Evolutionary conservation across 2,329 filamentous ascomycete genomes (phyloP).

Genomic region (Neonectria sp.): DNA sequence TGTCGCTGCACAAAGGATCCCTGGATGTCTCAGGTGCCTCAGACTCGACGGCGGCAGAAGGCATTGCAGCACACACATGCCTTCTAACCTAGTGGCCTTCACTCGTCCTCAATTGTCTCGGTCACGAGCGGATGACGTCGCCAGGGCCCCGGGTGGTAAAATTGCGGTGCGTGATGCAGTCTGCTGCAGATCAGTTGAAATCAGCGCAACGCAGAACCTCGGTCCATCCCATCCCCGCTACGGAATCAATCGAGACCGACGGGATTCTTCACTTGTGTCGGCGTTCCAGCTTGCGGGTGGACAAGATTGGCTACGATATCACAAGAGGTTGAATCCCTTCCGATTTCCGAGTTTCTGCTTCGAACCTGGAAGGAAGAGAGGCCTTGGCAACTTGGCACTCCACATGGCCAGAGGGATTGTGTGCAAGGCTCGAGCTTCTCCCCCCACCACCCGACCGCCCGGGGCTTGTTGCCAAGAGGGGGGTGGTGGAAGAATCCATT

Average conservation of each 20-base stretch:
- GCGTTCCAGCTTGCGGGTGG: background rate
- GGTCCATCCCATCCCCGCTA: background rate
- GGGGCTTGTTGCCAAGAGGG: slow-evolving; percentile 18
- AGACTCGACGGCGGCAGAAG: background rate
- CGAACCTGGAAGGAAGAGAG: background rate
- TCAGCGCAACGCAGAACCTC: slow-evolving; percentile 10
- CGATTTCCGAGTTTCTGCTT: slow-evolving; percentile 21
- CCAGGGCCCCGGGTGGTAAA: background rate
- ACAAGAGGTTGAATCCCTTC: background rate
- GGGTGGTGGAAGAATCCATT: slow-evolving; percentile 1
- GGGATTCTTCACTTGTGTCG: background rate
- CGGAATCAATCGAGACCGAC: background rate
- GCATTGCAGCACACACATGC: background rate
- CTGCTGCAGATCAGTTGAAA: slow-evolving; percentile 14
- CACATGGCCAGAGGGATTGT: slow-evolving; percentile 20
- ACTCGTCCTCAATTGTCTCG: slow-evolving; percentile 1
- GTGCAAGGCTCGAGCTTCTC: slow-evolving; percentile 15
- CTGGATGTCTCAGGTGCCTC: slow-evolving; percentile 5
- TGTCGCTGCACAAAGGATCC: slow-evolving; percentile 8
- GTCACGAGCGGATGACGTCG: slow-evolving; percentile 22
- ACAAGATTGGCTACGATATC: slow-evolving; percentile 11
- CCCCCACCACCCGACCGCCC: slow-evolving; percentile 26
- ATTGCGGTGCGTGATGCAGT: slow-evolving; percentile 1
- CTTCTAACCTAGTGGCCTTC: slow-evolving; percentile 7
- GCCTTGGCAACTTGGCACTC: slow-evolving; percentile 24